Base-by-base conservation (phyloP, 495 filamentous ascomycete genomes). In the Rusavskia elegans region DNA sequence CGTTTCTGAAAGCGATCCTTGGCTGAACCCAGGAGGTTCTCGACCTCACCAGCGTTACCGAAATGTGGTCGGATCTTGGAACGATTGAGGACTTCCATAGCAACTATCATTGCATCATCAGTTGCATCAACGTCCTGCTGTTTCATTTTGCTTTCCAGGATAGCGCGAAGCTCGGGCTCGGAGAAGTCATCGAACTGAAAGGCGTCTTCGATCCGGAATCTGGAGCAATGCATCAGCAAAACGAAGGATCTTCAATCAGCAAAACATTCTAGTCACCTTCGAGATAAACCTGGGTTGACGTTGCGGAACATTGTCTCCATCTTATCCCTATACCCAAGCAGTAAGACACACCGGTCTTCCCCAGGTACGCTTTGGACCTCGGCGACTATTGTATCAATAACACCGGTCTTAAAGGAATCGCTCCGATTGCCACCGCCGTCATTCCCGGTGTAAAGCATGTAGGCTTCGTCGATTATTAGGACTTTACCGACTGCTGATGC, bases 221-320 rank as follows among this genome's bases (percentile, higher is more conserved):
- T 23, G 48, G 35, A 23, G 21, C 5, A 17, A 13, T 17, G 13
- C 32, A 14, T 35, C 32, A 35, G 32, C 13, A 35, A 14, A 0
- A 14, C 2, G 38, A 23, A 51, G 11, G 14, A 16, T 40, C 11
- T 35, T 19, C 20, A 20, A 14, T 32, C 5, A n/a, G 29, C 1
- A 1, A n/a, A 9, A 27, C 25, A 3, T 27, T 27, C 25, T 7
- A 10, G 21, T 19, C 7, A 51, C 49, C 53, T 72, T 48, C 86
- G 72, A 4, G 63, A 66, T 3, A 93, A 70, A 0, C 86, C 87
- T 0, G 84, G 83, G 54, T 93, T 93, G 55, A 82, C 80, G 49
- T 84, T 83, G 50, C 81, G 80, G 55, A 93, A 85, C 85, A 92
- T 89, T 3, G 71, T 62, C 49, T 75, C 71, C 77, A 93, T 85